phyloP scores from a whole-genome alignment of 2,329 filamentous ascomycete genomes.

The Monosporascus sp. region DNA sequence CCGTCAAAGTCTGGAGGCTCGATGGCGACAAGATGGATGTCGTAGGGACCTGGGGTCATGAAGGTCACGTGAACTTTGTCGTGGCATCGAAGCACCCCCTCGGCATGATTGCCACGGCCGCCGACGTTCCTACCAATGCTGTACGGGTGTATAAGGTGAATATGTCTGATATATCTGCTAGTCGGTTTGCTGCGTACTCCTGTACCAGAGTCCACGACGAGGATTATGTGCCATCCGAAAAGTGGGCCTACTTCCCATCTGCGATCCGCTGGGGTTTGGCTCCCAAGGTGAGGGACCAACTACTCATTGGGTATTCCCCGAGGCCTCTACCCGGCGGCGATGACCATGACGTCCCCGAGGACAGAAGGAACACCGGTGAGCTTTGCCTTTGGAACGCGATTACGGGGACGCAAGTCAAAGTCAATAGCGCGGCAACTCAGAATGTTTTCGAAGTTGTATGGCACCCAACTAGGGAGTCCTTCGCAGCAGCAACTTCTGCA shows the following conservation, averaged over 20 bases:
- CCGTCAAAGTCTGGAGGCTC: slow-evolving; percentile 54
- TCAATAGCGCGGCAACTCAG: slow-evolving; percentile 46
- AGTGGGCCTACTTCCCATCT: slow-evolving; percentile 59
- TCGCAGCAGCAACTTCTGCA: slow-evolving; percentile 54
- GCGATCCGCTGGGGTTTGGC: slow-evolving; percentile 57
- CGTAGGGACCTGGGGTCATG: slow-evolving; percentile 49
- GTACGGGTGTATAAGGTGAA: slow-evolving; percentile 51
- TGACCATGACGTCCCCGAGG: slow-evolving; percentile 53
- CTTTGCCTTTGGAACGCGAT: slow-evolving; percentile 53
- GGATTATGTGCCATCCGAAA: slow-evolving; percentile 31
- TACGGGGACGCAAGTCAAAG: slow-evolving; percentile 36
- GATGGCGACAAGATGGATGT: slow-evolving; percentile 37
- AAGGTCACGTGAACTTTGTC: slow-evolving; percentile 58
- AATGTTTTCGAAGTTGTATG: slow-evolving; percentile 62
- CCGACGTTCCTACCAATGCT: slow-evolving; percentile 48
- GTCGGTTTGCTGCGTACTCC: slow-evolving; percentile 23
- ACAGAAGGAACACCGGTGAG: slow-evolving; percentile 53
- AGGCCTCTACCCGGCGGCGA: slow-evolving; percentile 44
- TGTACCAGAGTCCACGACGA: slow-evolving; percentile 26
- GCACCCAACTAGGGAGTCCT: slow-evolving; percentile 50
- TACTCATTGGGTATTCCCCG: slow-evolving; percentile 59
- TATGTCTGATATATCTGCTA: slow-evolving; percentile 2
- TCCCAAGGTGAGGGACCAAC: slow-evolving; percentile 39
- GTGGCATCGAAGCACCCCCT: slow-evolving; percentile 42
- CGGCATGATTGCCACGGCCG: slow-evolving; percentile 52